Conservation (phyloP, 129 eudicot species). For the Flaveria ramosissima region DNA sequence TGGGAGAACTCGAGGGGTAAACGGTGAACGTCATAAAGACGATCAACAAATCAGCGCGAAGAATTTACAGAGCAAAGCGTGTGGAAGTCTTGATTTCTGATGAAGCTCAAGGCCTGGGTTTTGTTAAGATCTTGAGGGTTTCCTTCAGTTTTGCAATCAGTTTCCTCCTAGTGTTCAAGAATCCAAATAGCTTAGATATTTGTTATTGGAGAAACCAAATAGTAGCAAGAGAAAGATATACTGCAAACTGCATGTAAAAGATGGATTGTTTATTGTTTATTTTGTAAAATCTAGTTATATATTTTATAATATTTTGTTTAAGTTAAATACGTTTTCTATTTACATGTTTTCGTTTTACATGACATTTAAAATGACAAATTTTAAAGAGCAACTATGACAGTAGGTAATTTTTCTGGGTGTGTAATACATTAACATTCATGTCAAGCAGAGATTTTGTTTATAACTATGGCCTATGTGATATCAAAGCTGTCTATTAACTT, state of each 20-base stretch:
- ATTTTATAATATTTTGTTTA: no score
- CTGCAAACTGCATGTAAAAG: not conserved
- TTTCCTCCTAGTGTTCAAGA: not conserved
- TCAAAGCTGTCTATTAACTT: no score
- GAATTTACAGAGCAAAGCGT: slow-evolving; percentile 72
- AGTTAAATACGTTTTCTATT: no score
- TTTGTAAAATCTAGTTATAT: not conserved
- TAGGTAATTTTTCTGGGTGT: no score
- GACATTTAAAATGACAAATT: no score
- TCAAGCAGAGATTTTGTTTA: no score
- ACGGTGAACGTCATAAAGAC: slow-evolving; percentile 39
- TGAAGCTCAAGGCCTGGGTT: not conserved
- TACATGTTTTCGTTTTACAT: no score
- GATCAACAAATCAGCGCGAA: slow-evolving; percentile 35
- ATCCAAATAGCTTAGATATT: not conserved
- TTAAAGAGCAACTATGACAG: no score
- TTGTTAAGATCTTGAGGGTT: not conserved
- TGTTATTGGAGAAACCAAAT: not conserved
- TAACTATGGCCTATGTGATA: no score
- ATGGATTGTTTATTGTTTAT: not conserved
- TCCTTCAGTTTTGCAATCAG: not conserved
- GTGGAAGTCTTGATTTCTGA: slow-evolving; percentile 74
- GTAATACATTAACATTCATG: no score
- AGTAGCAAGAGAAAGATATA: not conserved
- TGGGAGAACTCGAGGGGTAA: slow-evolving; percentile 71